Evolutionary conservation across 2,329 filamentous ascomycete genomes (phyloP), one percentile per base, ranked within the genome.

Genomic region (Verticillium dahliae): DNA sequence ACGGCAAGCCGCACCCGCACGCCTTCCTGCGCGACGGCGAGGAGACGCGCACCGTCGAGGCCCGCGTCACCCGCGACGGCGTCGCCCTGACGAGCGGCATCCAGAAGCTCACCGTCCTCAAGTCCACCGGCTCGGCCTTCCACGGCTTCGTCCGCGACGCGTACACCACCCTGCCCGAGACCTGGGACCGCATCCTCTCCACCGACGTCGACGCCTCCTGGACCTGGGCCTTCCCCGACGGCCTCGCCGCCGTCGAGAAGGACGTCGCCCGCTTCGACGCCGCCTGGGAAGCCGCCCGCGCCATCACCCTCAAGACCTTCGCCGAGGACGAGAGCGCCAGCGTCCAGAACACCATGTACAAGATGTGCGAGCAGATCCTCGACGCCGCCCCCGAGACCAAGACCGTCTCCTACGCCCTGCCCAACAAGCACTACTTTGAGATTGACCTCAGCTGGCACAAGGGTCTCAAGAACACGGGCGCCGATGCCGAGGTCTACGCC

Each of bases 341-440:
- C 69, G 95, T 99, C 31, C 95, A 99, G 79, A 89, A 88, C 69
- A 98, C 94, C 64, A 98, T 99, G 95, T 99, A 97, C 81, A 96
- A 97, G 81, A 99, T 99, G 94, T 88, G 85, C 69, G 90, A 94
- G 75, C 81, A 89, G 74, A 97, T 99, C 67, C 81, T 99, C 60
- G 89, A 85, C 9, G 85, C 82, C 27, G 90, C 88, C 31, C 89
- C 92, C 14, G 81, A 88, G 65, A 84, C 92, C 27, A 85, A 89
- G 55, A 81, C 83, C 27, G 91, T 95, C 52, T 85, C 89, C 69
- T 98, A 97, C 74, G 82, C 89, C 9, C 82, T 99, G 70, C 95
- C 95, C 11, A 99, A 99, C 82, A 98, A 97, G 81, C 95, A 99
- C 78, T 98, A 97, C 80, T 98, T 98, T 72, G 94, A 98, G 77